Evolutionary conservation across 164 flowering plant genomes (phyloP).

Genomic region (Vitis riparia): DNA sequence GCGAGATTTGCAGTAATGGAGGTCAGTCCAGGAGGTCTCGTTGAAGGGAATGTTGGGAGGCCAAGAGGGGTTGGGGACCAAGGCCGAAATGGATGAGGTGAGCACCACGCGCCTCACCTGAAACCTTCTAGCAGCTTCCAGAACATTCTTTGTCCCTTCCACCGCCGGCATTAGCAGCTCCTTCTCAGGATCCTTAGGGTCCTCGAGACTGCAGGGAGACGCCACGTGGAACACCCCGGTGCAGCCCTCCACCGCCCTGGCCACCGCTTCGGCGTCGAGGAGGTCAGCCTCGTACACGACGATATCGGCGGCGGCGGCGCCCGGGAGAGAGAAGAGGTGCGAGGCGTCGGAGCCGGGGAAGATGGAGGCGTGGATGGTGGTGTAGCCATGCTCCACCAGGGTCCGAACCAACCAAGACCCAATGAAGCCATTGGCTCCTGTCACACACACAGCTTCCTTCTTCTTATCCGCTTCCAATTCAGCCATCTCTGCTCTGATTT

Average conservation of each 20-base stretch:
- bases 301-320: constrained; percentile 18
- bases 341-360: constrained; percentile 59
- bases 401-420: constrained; percentile 72
- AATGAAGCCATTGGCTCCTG: constrained; percentile 88
- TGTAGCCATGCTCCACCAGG: constrained; percentile 57
- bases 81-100: constrained; percentile 77
- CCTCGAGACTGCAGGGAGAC: constrained; percentile 75
- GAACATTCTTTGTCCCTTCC: constrained; percentile 74
- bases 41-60: constrained; percentile 38
- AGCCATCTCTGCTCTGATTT: neutral
- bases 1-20: constrained; percentile 68
- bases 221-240: constrained; percentile 82
- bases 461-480: neutral
- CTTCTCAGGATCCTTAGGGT: constrained; percentile 55
- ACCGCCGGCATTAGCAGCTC: constrained; percentile 74
- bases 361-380: constrained; percentile 53
- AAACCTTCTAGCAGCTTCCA: constrained; percentile 44
- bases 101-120: constrained; percentile 68
- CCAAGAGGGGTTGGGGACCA: constrained; percentile 84
- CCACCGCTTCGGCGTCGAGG: constrained; percentile 41
- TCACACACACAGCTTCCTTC: constrained; percentile 54
- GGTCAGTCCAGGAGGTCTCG: constrained; percentile 80
- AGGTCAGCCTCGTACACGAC: constrained; percentile 35
- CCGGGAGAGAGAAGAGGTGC: constrained; percentile 48
- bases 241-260: constrained; percentile 54